These are phyloP conservation scores for Naumovozyma castellii DNA, from an alignment of 805 yeast genomes.

Conservation along the genomic window DNA sequence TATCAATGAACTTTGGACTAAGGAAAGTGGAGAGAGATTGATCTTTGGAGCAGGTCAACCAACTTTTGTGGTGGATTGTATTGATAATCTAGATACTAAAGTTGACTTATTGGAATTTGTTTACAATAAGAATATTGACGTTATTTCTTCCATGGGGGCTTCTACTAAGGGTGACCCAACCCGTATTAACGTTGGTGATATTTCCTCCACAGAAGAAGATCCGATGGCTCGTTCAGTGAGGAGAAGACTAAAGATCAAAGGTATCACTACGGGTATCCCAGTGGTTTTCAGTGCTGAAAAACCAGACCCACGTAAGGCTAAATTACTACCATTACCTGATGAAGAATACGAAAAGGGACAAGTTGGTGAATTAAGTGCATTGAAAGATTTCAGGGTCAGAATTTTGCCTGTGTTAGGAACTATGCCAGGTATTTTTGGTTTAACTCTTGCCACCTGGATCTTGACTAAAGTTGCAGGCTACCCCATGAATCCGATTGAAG, in stretches of 20 bases:
- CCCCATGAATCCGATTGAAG: conserved; percentile 84
- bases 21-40: conserved; percentile 53
- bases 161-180: conserved; percentile 95
- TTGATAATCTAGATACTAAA: conserved; percentile 94
- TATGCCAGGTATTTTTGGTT: conserved; percentile 93
- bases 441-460: conserved; percentile 77
- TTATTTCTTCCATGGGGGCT: conserved; percentile 92
- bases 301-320: conserved; percentile 92
- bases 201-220: conserved; percentile 86
- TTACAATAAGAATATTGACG: conserved; percentile 47
- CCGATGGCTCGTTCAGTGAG: conserved; percentile 84
- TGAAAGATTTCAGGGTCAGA: conserved; percentile 85
- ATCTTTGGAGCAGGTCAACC: conserved; percentile 45
- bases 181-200: conserved; percentile 79
- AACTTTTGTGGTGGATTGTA: conserved; percentile 83
- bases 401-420: conserved; percentile 94
- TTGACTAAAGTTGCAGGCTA: conserved; percentile 76
- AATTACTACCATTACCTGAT: conserved; percentile 74
- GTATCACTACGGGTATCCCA: conserved; percentile 67
- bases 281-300: conserved; percentile 91
- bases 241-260: conserved; percentile 69
- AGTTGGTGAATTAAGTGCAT: conserved; percentile 78
- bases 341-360: conserved; percentile 50
- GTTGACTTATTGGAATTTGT: conserved; percentile 79
- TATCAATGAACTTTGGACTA: conserved; percentile 66